A percentile compares a stretch with the other conserved stretches of the same genome.
These are phyloP conservation scores for Pelargonium exstipulatum DNA, from an alignment of 441 rosid species.

Conservation along the genomic window DNA sequence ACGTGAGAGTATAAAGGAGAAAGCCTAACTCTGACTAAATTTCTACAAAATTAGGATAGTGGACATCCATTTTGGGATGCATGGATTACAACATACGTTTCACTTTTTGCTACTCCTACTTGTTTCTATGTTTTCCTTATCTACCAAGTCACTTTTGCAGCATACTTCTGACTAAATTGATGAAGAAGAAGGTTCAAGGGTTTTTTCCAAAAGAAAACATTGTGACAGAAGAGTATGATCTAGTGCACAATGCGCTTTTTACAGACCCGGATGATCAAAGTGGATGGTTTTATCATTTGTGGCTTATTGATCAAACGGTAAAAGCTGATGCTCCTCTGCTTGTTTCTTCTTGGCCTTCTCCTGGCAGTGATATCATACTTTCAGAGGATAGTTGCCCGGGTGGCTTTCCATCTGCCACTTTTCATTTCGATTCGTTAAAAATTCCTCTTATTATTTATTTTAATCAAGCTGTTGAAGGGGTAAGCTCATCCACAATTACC, in stretches of 20 bases:
- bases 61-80: not conserved
- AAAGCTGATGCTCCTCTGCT: constrained; percentile 55
- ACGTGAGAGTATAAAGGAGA: too few relatives aligned
- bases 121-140: not conserved
- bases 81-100: not conserved
- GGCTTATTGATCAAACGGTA: constrained; percentile 89
- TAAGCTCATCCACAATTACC: constrained; percentile 50
- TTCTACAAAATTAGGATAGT: not conserved
- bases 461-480: constrained; percentile 65
- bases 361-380: constrained; percentile 48
- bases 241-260: constrained; percentile 69
- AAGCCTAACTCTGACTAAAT: too few relatives aligned
- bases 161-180: constrained; percentile 58
- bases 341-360: constrained; percentile 77
- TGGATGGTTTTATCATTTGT: constrained; percentile 96
- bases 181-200: constrained; percentile 47
- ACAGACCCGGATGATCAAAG: constrained; percentile 91
- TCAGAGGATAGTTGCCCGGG: constrained; percentile 30
- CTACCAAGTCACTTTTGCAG: constrained; percentile 41
- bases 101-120: constrained; percentile 4
- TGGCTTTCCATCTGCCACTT: constrained; percentile 28
- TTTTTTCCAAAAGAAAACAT: constrained; percentile 45
- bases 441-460: constrained; percentile 73
- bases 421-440: constrained; percentile 36
- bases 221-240: constrained; percentile 56